Evolutionary conservation across 441 rosid genomes (phyloP), one percentile per base, ranked within the genome.

Genomic region (Omphalea diandra): DNA sequence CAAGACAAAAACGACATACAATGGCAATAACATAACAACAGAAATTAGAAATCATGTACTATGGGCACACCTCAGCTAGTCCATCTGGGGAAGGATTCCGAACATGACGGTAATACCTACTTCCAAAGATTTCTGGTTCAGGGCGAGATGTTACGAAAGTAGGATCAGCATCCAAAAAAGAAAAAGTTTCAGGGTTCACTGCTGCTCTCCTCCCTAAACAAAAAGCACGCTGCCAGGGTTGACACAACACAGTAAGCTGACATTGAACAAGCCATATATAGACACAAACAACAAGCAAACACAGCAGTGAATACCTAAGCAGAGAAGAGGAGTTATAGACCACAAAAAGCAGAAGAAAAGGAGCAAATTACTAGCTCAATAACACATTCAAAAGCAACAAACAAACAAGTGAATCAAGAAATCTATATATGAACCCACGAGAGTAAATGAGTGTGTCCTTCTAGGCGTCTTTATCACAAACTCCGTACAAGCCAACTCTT

Each of bases 61-160:
- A 33, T 31, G 20, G 3, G 63, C 79, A 43, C 64, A 91, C 98
- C 97, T 91, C 90, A 70, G 91, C 89, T 52, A 87, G 78, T 67
- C 88, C 96, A 73, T 87, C 97, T 7, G 97, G 90, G 38, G 91
- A 87, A 73, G 94, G 86, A 80, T 83, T 87, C 40, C 87, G 87
- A 67, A 80, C 73, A 75, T 85, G 93, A 24, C 88, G 82, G 75
- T 76, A 83, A 69, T 79, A 84, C 70, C 96, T 81, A 56, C 81
- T 71, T 49, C 85, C 85, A 65, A 85, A 76, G 38, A 75, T 57
- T 3, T 84, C 86, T 15, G 76, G 72, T 67, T 80, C 86, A 24
- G 81, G 73, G 31, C 72, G 82, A 20, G 89, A 63, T 12, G 80
- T 9, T 64, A 68, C 65, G 67, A 78, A 78, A 59, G 66, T 71